Evolutionary conservation across 139 green algal species (phyloP), one percentile per base, ranked within the genome.

Genomic region (Coelastrella sp.): DNA sequence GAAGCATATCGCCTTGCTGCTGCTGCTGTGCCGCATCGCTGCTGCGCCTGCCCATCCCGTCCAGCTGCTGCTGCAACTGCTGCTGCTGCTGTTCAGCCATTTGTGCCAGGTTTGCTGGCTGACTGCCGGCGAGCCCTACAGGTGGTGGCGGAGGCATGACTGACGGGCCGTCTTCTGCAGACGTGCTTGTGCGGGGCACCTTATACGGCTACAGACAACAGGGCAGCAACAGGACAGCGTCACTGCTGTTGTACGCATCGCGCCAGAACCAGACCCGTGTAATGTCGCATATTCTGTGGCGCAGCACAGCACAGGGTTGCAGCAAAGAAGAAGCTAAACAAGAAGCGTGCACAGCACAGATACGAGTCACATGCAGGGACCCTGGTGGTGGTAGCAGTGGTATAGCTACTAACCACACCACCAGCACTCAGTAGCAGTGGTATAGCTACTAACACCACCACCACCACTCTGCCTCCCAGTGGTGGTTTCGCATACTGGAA

Each of bases 11-110:
- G 5, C 20, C 20, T 58, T 85, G 80, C 80, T 85, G 80, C 80
- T 85, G 71, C 71, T 77, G 71, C 71, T 77, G 4, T 77, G 64
- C 4, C 16, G 64, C 80, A 56, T 59, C 19, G 57, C 58, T 85
- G 11, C 19, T 20, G 57, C 19, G 6, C 56, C 19, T n/a, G 16
- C 80, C 17, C 58, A 23, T 13, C 57, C 11, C 80, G 57, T 73
- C 7, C 80, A n/a, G n/a, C 13, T 86, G 80, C 80, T 86, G 80
- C n/a, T 86, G 80, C n/a, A 14, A 19, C 80, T 74, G 80, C 58
- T 87, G 81, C 81, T 87, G 81, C 22, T 86, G 81, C 81, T 78
- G 64, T 3, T 87, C 32, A 47, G 32, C 32, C 32, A 47, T 47
- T 47, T 47, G 32, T 2, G 32, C 32, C 32, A 47, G 32, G 32